Base-by-base conservation (phyloP, 371 early-diverging fungal genomes). In the Mortierella sp. region DNA sequence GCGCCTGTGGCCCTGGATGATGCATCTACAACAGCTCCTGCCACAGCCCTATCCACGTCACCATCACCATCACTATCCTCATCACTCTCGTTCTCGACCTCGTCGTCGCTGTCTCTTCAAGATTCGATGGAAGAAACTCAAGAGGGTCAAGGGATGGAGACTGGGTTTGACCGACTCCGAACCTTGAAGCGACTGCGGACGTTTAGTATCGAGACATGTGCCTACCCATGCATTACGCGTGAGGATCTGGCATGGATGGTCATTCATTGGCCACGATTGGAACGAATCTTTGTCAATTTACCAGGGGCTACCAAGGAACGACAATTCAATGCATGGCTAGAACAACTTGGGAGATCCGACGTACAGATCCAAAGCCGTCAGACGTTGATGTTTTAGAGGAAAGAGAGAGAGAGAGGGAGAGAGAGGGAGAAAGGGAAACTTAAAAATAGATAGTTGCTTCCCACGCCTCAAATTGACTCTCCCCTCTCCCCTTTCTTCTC, bases 141-240 rank as follows among this genome's bases (percentile, higher is more conserved):
- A 50, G 50, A 50, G n/a, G n/a, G n/a, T n/a, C n/a, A n/a, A 50
- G 29, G 62, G 0, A 7, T 46, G 11, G 29, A 55, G 0, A 45
- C 65, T 19, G 70, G 66, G 15, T 55, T 74, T 30, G 48, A 64
- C 11, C 57, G 51, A 7, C 46, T 74, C 0, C 28, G 47, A 23
- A 16, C 58, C 0, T 57, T 74, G 19, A 66, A 18, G 2, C 50
- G 47, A 12, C 62, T 75, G 16, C 30, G 60, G 14, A 48, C 44
- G 3, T 62, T 75, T 23, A 62, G 66, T 47, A 70, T 75, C 30
- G 75, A 75, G 63, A 64, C 69, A 1, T 70, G 75, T 55, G 70
- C 55, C 14, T 75, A 75, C 21, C 16, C 52, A 4, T 9, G 55
- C 4, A 23, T 70, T 23, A 61, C 53, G 1, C 59, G 45, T 4